Evolutionary conservation across 202 grass and related monocot genomes (phyloP).

Genomic region (Setaria viridis): DNA sequence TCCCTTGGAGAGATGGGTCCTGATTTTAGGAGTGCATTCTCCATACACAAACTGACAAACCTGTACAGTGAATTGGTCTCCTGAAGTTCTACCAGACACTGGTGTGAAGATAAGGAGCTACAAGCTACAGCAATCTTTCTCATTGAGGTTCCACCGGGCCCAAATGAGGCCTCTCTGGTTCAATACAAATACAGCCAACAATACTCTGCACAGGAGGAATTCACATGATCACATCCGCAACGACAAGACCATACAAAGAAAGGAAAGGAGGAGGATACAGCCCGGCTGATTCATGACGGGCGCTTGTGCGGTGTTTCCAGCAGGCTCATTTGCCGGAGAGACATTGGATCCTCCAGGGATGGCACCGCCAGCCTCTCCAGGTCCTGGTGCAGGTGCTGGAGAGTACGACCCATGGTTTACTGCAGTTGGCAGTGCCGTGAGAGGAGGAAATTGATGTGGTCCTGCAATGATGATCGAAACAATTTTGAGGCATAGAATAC

Average conservation of each 20-base stretch:
- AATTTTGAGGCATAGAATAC: not conserved
- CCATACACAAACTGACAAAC: not conserved
- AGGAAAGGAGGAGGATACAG: conserved; percentile 30
- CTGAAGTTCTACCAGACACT: not conserved
- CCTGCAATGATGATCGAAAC: conserved; percentile 47
- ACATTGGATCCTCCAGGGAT: conserved; percentile 44
- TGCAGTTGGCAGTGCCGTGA: conserved; percentile 59
- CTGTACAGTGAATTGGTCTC: not conserved
- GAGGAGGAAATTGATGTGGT: conserved; percentile 63
- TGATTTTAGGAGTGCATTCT: not conserved
- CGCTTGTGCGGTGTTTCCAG: conserved; percentile 40
- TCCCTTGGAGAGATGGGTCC: not conserved
- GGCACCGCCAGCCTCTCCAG: conserved; percentile 60
- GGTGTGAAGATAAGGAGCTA: not conserved
- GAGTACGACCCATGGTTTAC: conserved; percentile 46
- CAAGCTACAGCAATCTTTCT: conserved; percentile 1
- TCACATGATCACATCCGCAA: conserved; percentile 41
- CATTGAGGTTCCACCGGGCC: conserved; percentile 23
- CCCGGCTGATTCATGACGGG: not conserved
- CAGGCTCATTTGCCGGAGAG: conserved; percentile 55
- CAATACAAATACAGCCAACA: conserved; percentile 43
- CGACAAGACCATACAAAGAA: conserved; percentile 49
- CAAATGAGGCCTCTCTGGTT: conserved; percentile 2
- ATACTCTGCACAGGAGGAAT: conserved; percentile 45
- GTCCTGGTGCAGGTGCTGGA: conserved; percentile 67